These are phyloP conservation scores for Hanseniaspora clermontiae DNA, from an alignment of 805 yeast genomes.

Conservation along the genomic window DNA sequence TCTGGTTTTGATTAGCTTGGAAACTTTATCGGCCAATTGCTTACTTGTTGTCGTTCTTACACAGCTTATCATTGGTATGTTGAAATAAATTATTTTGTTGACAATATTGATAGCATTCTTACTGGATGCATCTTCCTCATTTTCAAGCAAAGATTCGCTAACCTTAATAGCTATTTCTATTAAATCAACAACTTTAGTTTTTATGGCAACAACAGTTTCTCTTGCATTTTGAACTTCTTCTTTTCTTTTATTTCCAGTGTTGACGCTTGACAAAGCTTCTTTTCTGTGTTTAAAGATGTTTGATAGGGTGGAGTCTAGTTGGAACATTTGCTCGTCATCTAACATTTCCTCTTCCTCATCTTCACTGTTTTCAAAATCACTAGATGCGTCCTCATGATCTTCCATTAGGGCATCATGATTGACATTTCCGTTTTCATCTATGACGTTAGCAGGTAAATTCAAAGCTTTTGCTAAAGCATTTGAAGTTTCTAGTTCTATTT, in stretches of 20 bases:
- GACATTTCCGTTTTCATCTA: slow-evolving; percentile 34
- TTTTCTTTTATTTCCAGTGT: slow-evolving; percentile 57
- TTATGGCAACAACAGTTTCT: slow-evolving; percentile 66
- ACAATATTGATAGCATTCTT: slow-evolving; percentile 2
- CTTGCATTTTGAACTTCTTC: slow-evolving; percentile 66
- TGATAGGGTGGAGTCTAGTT: slow-evolving; percentile 72
- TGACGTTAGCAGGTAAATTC: slow-evolving; percentile 44
- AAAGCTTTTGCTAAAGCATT: slow-evolving; percentile 57
- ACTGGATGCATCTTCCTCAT: background rate
- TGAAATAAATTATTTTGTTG: slow-evolving; percentile 32
- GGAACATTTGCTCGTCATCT: slow-evolving; percentile 97
- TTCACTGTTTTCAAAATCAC: slow-evolving; percentile 33
- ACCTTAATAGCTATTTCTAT: slow-evolving; percentile 48
- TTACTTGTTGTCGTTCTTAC: slow-evolving; percentile 59
- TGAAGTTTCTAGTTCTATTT: slow-evolving; percentile 43
- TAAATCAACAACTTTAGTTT: slow-evolving; percentile 65
- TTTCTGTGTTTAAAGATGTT: slow-evolving; percentile 74
- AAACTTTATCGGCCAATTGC: slow-evolving; percentile 59
- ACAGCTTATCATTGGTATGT: slow-evolving; percentile 46
- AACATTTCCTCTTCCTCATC: slow-evolving; percentile 64
- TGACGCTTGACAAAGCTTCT: slow-evolving; percentile 42
- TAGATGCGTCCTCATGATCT: slow-evolving; percentile 24
- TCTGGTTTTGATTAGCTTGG: slow-evolving; percentile 51
- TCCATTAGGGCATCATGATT: slow-evolving; percentile 36
- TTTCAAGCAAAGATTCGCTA: slow-evolving; percentile 25